Percentiles rank a stretch among this genome's conserved stretches.
Evolutionary conservation across 768 basidiomycete genomes (phyloP).

Genomic region (Amanita thiersii): DNA sequence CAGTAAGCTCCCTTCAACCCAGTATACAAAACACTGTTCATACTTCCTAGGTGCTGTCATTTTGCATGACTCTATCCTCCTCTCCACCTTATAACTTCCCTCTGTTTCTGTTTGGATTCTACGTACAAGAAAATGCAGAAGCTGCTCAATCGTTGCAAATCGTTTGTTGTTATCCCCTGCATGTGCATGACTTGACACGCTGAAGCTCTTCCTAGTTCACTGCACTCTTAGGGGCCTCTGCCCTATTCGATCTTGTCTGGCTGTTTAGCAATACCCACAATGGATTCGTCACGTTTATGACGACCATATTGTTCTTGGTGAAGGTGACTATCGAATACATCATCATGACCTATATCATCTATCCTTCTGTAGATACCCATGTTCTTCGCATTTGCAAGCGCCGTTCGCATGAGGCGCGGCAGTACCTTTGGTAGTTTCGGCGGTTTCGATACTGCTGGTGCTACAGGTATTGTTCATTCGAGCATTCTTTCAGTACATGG

Average conservation of each 20-base stretch:
- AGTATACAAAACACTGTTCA: background rate
- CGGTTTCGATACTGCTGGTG: conserved; percentile 38
- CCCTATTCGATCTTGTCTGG: conserved; percentile 68
- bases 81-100: conserved; percentile 73
- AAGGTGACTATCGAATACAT: conserved; percentile 35
- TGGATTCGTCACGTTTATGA: conserved; percentile 47
- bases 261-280: conserved; percentile 46
- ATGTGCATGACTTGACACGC: conserved; percentile 3
- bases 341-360: background rate
- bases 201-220: conserved; percentile 41
- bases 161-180: conserved; percentile 27
- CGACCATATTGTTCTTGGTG: conserved; percentile 44
- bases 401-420: conserved; percentile 47
- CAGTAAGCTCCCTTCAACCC: conserved; percentile 33
- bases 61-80: conserved; percentile 44
- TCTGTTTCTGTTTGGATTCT: conserved; percentile 72
- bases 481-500: background rate
- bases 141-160: conserved; percentile 55
- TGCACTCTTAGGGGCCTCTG: conserved; percentile 51
- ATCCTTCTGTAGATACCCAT: conserved; percentile 45
- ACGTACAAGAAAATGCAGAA: conserved; percentile 64
- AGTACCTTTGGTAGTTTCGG: conserved; percentile 43
- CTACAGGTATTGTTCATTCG: conserved; percentile 37
- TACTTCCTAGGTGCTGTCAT: conserved; percentile 46
- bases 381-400: conserved; percentile 38